A percentile compares a stretch with the other conserved stretches of the same genome.
These are phyloP conservation scores for Tripterygium wilfordii DNA, from an alignment of 177 flowering plant species.

Conservation along the genomic window DNA sequence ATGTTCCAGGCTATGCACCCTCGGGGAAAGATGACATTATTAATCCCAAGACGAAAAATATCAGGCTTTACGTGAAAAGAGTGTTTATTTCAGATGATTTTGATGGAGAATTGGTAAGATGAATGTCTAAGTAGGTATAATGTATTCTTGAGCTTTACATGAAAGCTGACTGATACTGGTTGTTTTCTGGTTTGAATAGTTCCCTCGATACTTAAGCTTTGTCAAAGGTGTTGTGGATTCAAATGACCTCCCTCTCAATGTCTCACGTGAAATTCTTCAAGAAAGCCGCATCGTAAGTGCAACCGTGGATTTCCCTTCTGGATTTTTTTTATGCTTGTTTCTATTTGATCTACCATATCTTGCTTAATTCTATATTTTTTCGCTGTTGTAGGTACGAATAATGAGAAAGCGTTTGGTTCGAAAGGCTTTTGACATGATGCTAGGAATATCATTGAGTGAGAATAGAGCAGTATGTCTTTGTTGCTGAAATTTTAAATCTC, in stretches of 20 bases:
- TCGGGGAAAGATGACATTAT: conserved; percentile 68
- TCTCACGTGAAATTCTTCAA: conserved; percentile 97
- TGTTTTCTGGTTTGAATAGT: conserved; percentile 31
- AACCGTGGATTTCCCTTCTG: no score
- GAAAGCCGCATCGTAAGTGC: conserved; percentile 93
- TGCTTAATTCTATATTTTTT: not conserved
- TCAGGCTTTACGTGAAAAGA: conserved; percentile 87
- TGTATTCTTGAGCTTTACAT: no score
- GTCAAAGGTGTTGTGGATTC: conserved; percentile 98
- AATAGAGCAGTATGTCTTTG: conserved; percentile 71
- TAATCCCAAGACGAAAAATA: conserved; percentile 89
- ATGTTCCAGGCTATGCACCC: conserved; percentile 72
- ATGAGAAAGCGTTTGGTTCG: conserved; percentile 92
- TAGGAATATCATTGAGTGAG: conserved; percentile 88
- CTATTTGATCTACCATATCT: not conserved
- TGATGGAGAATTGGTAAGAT: conserved; percentile 92
- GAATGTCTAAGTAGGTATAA: no score
- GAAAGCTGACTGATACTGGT: not conserved
- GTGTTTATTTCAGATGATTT: conserved; percentile 99
- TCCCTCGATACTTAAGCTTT: conserved; percentile 92
- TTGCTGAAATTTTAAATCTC: no score
- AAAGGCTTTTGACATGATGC: conserved; percentile 95
- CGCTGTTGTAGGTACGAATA: conserved; percentile 77
- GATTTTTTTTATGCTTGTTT: no score
- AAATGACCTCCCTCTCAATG: conserved; percentile 94